Conservation (phyloP, 495 filamentous ascomycete genomes). For the Aspergillus cavernicola region DNA sequence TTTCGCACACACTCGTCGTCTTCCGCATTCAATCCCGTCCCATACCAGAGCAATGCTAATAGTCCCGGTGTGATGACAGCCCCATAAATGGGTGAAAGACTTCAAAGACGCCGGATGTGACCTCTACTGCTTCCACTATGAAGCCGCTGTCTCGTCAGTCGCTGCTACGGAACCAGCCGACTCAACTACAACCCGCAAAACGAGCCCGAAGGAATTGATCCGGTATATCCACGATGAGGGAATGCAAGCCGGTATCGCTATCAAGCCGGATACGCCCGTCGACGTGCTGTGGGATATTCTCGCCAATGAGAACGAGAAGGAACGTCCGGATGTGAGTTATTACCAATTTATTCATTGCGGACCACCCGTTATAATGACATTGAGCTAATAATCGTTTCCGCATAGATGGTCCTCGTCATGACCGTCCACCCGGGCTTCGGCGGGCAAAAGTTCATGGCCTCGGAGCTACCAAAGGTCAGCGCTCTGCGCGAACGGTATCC, state of each 20-base stretch:
- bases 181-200: conserved; percentile 57
- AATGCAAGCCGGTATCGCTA: conserved; percentile 89
- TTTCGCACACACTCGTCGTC: too few relatives aligned
- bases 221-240: conserved; percentile 82
- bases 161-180: conserved; percentile 76
- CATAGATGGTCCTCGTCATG: conserved; percentile 97
- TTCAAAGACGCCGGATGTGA: conserved; percentile 94
- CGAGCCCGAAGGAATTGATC: conserved; percentile 80
- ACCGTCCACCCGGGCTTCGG: conserved; percentile 97
- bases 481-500: conserved; percentile 82
- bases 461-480: conserved; percentile 87
- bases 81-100: conserved; percentile 94
- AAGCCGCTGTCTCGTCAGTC: conserved; percentile 82
- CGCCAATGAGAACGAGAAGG: conserved; percentile 62
- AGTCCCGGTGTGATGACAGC: conserved; percentile 44
- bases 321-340: conserved; percentile 90
- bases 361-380: too few relatives aligned
- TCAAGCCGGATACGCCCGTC: conserved; percentile 88
- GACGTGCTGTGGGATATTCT: conserved; percentile 90
- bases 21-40: neutral
- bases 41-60: neutral
- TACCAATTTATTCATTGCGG: too few relatives aligned
- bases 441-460: conserved; percentile 97
- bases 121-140: conserved; percentile 99
- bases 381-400: neutral